These are phyloP conservation scores for Didymella segeticola DNA, from an alignment of 2,329 filamentous ascomycete species.

Conservation along the genomic window DNA sequence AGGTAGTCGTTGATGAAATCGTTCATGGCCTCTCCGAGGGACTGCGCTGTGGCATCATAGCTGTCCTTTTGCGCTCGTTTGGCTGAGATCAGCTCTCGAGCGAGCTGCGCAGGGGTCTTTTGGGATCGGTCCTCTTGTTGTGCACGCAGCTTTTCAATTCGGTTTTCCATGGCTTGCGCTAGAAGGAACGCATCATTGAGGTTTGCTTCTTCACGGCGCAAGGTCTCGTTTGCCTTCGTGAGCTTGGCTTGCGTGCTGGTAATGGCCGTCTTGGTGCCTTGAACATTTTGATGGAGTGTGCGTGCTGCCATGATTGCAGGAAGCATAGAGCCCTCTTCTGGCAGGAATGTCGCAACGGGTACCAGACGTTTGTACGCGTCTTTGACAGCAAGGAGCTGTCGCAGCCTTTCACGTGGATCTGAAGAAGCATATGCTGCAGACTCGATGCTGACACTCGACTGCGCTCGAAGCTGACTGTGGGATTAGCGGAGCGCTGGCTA, in stretches of 20 bases:
- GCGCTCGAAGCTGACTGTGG: constrained; percentile 54
- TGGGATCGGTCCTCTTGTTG: constrained; percentile 64
- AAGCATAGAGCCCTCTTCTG: constrained; percentile 70
- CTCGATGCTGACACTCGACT: constrained; percentile 27
- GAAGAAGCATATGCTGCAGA: constrained; percentile 42
- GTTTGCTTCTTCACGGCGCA: constrained; percentile 55
- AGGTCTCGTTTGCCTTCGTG: constrained; percentile 44
- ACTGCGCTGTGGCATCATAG: constrained; percentile 67
- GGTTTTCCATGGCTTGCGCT: constrained; percentile 56
- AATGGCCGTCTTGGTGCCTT: constrained; percentile 69
- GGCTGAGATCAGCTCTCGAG: constrained; percentile 66
- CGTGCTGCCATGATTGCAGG: constrained; percentile 75
- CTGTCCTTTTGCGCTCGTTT: constrained; percentile 64
- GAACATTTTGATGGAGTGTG: constrained; percentile 68
- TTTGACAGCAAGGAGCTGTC: constrained; percentile 63
- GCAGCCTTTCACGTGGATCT: constrained; percentile 44
- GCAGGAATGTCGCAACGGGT: constrained; percentile 68
- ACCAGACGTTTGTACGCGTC: constrained; percentile 70
- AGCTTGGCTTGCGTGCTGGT: constrained; percentile 52
- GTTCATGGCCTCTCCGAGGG: constrained; percentile 69
- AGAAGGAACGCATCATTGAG: constrained; percentile 58
- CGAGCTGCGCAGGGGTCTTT: constrained; percentile 67
- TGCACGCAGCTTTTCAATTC: constrained; percentile 66
- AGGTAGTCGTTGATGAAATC: constrained; percentile 74
- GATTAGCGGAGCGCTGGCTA: background rate